A percentile compares a stretch with the other conserved stretches of the same genome.
phyloP scores from a whole-genome alignment of 139 green algal genomes.

The Picochlorum sp. region DNA sequence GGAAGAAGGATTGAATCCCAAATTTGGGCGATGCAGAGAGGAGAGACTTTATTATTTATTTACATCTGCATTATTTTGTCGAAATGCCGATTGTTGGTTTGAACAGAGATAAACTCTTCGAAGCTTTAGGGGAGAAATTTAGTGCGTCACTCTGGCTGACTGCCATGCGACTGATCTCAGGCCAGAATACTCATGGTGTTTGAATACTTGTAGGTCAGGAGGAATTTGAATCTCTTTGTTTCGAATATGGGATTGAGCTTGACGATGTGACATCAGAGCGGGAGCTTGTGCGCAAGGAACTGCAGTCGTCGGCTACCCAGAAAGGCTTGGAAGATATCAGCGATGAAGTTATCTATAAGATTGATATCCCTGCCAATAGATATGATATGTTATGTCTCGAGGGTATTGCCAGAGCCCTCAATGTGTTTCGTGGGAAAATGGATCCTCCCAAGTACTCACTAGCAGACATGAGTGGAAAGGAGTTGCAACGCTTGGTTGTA shows the following conservation, averaged over 20 bases:
- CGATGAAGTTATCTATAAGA: constrained; percentile 96
- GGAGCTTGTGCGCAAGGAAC: constrained; percentile 88
- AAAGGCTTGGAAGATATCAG: constrained; percentile 28
- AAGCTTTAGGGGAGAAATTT: constrained; percentile 74
- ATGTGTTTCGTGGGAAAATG: constrained; percentile 82
- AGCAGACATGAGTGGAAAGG: constrained; percentile 55
- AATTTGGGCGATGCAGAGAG: too few species aligned
- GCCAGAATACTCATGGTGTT: constrained; percentile 6
- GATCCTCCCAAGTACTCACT: constrained; percentile 62
- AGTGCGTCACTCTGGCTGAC: constrained; percentile 46
- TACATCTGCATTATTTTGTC: too few species aligned
- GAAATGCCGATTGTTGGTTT: constrained; percentile 87
- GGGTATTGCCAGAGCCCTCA: constrained; percentile 89
- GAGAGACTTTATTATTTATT: too few species aligned
- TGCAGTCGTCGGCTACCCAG: constrained; percentile 12
- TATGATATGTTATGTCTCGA: constrained; percentile 99
- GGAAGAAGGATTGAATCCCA: too few species aligned
- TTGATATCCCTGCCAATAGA: constrained; percentile 98
- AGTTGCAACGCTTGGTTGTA: constrained; percentile 58
- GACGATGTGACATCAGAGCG: constrained; percentile 95
- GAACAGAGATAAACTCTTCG: constrained; percentile 81
- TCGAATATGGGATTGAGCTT: constrained; percentile 98
- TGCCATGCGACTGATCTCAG: not conserved
- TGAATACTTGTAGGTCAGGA: constrained; percentile 72
- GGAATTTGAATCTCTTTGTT: constrained; percentile 96